Base-by-base conservation (phyloP, 2,329 filamentous ascomycete genomes). In the Hypoxylon sp. region DNA sequence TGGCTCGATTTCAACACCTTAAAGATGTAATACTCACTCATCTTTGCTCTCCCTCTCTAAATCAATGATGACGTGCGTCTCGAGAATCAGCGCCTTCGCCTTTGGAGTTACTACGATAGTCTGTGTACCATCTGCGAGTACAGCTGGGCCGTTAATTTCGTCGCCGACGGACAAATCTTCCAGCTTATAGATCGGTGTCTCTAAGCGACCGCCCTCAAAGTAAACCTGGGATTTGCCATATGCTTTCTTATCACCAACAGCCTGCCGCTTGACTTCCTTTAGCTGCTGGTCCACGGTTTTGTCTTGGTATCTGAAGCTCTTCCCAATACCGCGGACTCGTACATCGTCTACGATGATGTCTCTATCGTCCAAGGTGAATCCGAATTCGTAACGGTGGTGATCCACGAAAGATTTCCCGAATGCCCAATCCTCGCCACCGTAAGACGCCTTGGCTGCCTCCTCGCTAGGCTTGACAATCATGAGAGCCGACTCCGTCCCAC, bases 291-390 rank as follows among this genome's bases (percentile, higher is more conserved):
- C 94, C 3, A 97, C 92, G 0, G 92, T 95, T 82, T 93, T 91
- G 67, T 94, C 92, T 31, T 91, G 83, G 50, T 92, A 91, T 59
- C 92, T 87, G 78, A 94, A 95, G 50, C 93, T 95, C 84, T 94
- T 97, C 51, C 93, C 94, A 69, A 97, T 97, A 13, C 94, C 94
- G 63, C 95, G 87, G 4, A 94, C 92, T 44, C 94, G 90, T 2
- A 97, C 92, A 78, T 97, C 94, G 70, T 97, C 94, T 6, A 98
- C 86, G 50, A 97, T 94, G 59, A 97, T 93, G 73, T 97, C 93
- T 61, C 94, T 86, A 66, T 97, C 92, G 24, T 88, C 86, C 2
- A 98, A 84, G 0, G 92, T 97, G 76, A 98, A 98, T 0, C 94
- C 94, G 76, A 98, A 98, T 77, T 98, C 94, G 76, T 96, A 94